phyloP scores from a whole-genome alignment of 257 asterid species.

The Mitragyna speciosa region DNA sequence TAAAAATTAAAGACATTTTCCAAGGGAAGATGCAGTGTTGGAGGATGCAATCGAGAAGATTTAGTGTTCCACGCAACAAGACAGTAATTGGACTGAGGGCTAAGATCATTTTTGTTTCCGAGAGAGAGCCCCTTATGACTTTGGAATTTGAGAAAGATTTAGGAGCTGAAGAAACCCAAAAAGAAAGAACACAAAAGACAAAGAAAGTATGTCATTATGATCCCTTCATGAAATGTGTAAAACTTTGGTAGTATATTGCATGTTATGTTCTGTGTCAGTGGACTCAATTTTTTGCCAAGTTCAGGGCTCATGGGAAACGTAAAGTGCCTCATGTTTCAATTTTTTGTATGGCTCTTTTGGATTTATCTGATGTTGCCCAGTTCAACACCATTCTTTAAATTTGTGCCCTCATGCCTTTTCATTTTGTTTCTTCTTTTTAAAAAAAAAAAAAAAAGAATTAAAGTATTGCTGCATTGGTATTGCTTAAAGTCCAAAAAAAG shows the following conservation, averaged over 20 bases:
- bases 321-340: neutral
- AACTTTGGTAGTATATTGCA: neutral
- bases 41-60: constrained; percentile 10
- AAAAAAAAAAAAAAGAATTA: neutral
- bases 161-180: neutral
- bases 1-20: neutral
- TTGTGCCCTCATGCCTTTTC: neutral
- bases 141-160: constrained; percentile 15
- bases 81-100: neutral
- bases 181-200: neutral
- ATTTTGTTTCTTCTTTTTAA: neutral
- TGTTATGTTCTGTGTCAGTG: neutral
- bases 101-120: neutral
- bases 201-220: constrained; percentile 13
- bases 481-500: neutral
- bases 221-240: neutral
- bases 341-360: neutral
- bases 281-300: neutral
- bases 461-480: neutral
- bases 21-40: neutral
- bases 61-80: constrained; percentile 10
- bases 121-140: neutral
- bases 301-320: constrained; percentile 5
- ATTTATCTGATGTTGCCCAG: neutral
- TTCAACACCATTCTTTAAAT: neutral